phyloP scores from a whole-genome alignment of 1,284 basidiomycete genomes.

The Phenoliferia sp. region DNA sequence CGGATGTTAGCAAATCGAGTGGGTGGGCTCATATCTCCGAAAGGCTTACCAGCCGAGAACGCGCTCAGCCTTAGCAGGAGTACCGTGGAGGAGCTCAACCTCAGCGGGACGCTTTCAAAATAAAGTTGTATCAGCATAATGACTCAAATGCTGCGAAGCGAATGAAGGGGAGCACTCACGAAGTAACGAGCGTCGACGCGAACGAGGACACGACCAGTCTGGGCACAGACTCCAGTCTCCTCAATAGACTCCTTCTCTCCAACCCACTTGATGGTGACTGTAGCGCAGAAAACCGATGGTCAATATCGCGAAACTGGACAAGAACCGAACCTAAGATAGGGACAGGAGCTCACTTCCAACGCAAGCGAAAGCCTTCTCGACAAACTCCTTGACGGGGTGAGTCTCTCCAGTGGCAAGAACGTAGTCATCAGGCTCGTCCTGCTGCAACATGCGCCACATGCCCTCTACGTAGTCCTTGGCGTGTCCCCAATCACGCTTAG shows the following conservation, averaged over 20 bases:
- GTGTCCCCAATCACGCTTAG: conserved; percentile 90
- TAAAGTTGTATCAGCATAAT: conserved; percentile 13
- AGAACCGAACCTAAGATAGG: neutral
- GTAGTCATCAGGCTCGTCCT: conserved; percentile 71
- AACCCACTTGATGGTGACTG: conserved; percentile 61
- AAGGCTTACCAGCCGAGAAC: conserved; percentile 78
- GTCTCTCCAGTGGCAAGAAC: conserved; percentile 90
- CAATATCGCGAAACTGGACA: neutral
- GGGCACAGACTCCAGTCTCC: conserved; percentile 65
- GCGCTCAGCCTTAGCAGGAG: conserved; percentile 76
- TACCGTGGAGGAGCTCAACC: conserved; percentile 80
- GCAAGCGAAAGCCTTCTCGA: conserved; percentile 71
- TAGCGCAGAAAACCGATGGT: neutral
- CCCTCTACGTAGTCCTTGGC: conserved; percentile 43
- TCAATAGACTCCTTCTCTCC: conserved; percentile 56
- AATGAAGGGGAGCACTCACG: conserved; percentile 49
- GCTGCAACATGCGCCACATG: conserved; percentile 89
- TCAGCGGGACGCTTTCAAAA: conserved; percentile 58
- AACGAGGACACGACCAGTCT: conserved; percentile 65
- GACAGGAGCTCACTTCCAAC: conserved; percentile 48
- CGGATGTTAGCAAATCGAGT: too few species aligned
- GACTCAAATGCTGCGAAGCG: neutral
- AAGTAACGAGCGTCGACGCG: conserved; percentile 75
- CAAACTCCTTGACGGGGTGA: conserved; percentile 81
- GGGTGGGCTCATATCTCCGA: too few species aligned